A percentile compares a stretch with the other conserved stretches of the same genome.
Evolutionary conservation across 192 early-diverging fungal species (phyloP).

Genomic region (Coemansia sp.): DNA sequence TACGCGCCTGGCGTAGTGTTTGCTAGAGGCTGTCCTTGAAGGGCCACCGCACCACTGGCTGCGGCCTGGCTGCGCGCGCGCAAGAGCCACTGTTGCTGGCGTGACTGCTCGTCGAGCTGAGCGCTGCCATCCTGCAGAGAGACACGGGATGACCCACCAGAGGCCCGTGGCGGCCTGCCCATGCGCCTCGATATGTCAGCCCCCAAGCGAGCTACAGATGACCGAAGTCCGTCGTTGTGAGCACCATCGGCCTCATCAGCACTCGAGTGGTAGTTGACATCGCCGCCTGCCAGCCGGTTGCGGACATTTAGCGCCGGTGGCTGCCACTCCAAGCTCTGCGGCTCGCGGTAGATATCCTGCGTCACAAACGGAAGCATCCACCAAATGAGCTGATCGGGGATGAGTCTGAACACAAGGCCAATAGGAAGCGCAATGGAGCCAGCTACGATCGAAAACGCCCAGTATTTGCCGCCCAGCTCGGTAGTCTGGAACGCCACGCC

Average conservation of each 20-base stretch:
- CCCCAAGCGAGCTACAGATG: conserved; percentile 31
- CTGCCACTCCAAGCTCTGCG: conserved; percentile 50
- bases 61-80: neutral
- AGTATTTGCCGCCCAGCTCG: conserved; percentile 66
- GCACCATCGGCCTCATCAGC: conserved; percentile 2
- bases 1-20: neutral
- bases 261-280: conserved; percentile 3
- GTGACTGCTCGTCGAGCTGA: neutral
- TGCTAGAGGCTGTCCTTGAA: neutral
- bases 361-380: conserved; percentile 53
- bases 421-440: conserved; percentile 81
- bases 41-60: neutral
- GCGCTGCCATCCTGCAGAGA: conserved; percentile 1
- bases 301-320: conserved; percentile 50
- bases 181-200: conserved; percentile 26
- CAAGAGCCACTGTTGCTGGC: neutral
- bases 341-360: conserved; percentile 50
- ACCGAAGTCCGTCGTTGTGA: conserved; percentile 22
- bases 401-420: conserved; percentile 80
- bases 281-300: conserved; percentile 35
- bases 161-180: conserved; percentile 6
- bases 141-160: neutral
- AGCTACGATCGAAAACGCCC: conserved; percentile 78
- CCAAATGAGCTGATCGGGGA: conserved; percentile 71
- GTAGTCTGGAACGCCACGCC: conserved; percentile 79